Percentiles rank a stretch among this genome's conserved stretches.
Conservation (phyloP, 352 stramenopile species). For the Globisporangium irregulare region DNA sequence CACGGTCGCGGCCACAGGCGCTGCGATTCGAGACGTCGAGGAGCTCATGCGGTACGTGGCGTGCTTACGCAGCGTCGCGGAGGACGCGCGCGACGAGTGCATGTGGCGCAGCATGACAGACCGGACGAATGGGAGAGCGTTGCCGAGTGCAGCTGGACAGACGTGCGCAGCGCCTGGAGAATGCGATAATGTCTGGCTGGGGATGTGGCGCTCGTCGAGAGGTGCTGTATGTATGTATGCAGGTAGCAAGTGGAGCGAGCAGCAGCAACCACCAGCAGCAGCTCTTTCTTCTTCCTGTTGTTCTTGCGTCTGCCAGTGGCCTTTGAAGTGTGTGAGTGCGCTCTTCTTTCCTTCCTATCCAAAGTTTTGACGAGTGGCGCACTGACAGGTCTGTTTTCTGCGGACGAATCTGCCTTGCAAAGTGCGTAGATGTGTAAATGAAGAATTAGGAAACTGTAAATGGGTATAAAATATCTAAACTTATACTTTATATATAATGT, state of each 20-base stretch:
- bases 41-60: constrained; percentile 12
- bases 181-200: constrained; percentile 4
- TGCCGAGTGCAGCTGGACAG: background rate
- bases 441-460: background rate
- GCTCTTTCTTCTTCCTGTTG: background rate
- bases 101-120: constrained; percentile 16
- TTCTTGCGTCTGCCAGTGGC: background rate
- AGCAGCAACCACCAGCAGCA: background rate
- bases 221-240: background rate
- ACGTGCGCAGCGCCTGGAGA: constrained; percentile 1
- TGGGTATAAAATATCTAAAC: background rate
- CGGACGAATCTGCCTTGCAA: background rate
- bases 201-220: background rate
- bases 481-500: background rate
- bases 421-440: background rate
- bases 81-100: constrained; percentile 1
- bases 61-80: constrained; percentile 5
- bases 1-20: constrained; percentile 12
- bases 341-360: constrained; percentile 11
- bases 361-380: constrained; percentile 9
- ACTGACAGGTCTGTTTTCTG: constrained; percentile 4
- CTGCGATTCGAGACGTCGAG: constrained; percentile 15
- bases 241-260: background rate
- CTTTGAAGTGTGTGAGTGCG: constrained; percentile 6
- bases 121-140: background rate